Evolutionary conservation across 2,329 filamentous ascomycete species (phyloP), one percentile per base, ranked within the genome.

Genomic region (Monilinia fructicola): DNA sequence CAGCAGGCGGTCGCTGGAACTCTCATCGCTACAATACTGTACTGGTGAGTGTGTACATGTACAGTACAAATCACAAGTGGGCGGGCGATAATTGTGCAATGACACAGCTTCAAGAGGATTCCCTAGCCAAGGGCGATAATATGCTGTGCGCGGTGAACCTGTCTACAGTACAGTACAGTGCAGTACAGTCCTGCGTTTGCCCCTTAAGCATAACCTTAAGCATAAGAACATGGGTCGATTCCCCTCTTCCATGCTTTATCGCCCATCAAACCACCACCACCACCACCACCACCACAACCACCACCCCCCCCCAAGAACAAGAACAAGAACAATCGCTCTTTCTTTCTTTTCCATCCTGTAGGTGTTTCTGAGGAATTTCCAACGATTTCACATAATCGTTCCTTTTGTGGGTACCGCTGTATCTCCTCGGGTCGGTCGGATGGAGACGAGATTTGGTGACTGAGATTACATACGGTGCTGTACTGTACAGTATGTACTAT

Each of bases 21-120:
- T 4, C 28, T 52, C 48, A 60, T 38, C 28, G 38, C 16, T 31
- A 10, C 58, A n/a, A n/a, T n/a, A n/a, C n/a, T n/a, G n/a, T n/a
- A n/a, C n/a, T n/a, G n/a, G n/a, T n/a, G n/a, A n/a, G n/a, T n/a
- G n/a, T n/a, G n/a, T n/a, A n/a, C n/a, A n/a, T n/a, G n/a, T n/a
- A n/a, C n/a, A n/a, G n/a, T n/a, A n/a, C n/a, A 60, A 18, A 21
- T 12, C 26, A 38, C 38, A 12, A 50, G 56, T 61, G 58, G 28
- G 46, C 58, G 58, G 44, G 46, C 58, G 58, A 61, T 61, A 61
- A 61, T 61, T 50, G 44, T 52, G 58, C 44, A 60, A 60, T 26
- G 10, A 28, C 42, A 60, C 58, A 11, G 44, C 58, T 50, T 56
- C n/a, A 3, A 35, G 23, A 21, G 42, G 35, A 50, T 14, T 40